These are phyloP conservation scores for Arachis hypogaea DNA, from an alignment of 306 rosid genomes.

Conservation along the genomic window DNA sequence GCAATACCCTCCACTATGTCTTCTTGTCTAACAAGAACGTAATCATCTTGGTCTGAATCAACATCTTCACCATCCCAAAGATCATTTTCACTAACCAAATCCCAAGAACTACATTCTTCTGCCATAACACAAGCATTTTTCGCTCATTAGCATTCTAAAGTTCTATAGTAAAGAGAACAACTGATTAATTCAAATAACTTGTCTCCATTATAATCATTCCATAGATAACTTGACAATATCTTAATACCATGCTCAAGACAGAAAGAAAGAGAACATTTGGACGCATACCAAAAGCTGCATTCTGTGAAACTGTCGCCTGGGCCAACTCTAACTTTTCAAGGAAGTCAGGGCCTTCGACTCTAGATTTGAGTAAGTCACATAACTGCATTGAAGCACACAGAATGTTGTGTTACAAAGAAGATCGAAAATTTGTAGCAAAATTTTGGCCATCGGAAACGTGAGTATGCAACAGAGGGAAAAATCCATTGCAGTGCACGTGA, in stretches of 20 bases:
- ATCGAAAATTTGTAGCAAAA: too few species aligned
- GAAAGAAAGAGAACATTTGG: neutral
- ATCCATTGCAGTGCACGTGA: too few species aligned
- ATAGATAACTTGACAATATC: too few species aligned
- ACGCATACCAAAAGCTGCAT: slow-evolving; percentile 49
- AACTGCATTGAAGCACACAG: slow-evolving; percentile 53
- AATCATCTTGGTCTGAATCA: slow-evolving; percentile 63
- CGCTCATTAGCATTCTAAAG: slow-evolving; percentile 13
- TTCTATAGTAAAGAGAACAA: too few species aligned
- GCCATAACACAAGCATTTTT: slow-evolving; percentile 33
- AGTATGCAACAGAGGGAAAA: neutral
- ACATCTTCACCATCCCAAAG: slow-evolving; percentile 63
- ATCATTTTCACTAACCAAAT: slow-evolving; percentile 64
- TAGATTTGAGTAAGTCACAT: slow-evolving; percentile 70
- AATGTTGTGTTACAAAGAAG: neutral
- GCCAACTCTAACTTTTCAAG: slow-evolving; percentile 71
- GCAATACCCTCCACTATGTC: slow-evolving; percentile 87
- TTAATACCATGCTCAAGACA: too few species aligned
- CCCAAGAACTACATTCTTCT: slow-evolving; percentile 89
- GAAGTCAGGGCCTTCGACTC: slow-evolving; percentile 71
- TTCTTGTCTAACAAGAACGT: slow-evolving; percentile 76
- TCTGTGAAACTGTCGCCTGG: slow-evolving; percentile 51
- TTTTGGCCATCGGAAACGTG: too few species aligned
- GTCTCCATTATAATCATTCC: too few species aligned
- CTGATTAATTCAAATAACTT: neutral